phyloP scores from a whole-genome alignment of 2,329 filamentous ascomycete genomes.

The Arthroderma sp. region DNA sequence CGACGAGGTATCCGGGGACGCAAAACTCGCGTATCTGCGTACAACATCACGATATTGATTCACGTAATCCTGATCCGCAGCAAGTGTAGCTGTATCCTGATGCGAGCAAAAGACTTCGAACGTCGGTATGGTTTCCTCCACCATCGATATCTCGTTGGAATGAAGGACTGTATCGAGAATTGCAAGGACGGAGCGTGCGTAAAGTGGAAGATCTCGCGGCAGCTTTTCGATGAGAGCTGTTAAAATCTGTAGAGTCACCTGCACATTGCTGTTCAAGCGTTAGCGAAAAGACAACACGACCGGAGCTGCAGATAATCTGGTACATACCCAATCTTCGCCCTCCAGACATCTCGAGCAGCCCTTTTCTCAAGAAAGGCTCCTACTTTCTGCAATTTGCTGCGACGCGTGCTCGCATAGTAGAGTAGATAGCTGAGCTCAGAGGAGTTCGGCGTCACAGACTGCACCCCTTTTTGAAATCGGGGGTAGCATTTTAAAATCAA shows the following conservation, averaged over 20 bases:
- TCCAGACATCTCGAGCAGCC: constrained; percentile 82
- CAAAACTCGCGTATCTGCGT: constrained; percentile 63
- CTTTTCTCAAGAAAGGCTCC: constrained; percentile 90
- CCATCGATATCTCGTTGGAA: constrained; percentile 80
- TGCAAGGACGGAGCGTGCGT: constrained; percentile 70
- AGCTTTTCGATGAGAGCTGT: constrained; percentile 86
- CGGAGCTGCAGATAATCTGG: constrained; percentile 2
- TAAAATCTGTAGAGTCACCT: constrained; percentile 87
- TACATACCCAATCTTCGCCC: constrained; percentile 68
- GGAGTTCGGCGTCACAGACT: constrained; percentile 89
- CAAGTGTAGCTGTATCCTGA: constrained; percentile 72
- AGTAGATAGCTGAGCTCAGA: constrained; percentile 94
- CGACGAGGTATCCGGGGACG: constrained; percentile 44
- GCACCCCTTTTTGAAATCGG: constrained; percentile 74
- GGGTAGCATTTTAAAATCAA: constrained; percentile 94
- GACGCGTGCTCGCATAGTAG: constrained; percentile 88
- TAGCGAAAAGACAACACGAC: constrained; percentile 2
- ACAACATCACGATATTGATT: constrained; percentile 73
- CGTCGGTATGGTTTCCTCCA: constrained; percentile 75
- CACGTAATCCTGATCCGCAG: constrained; percentile 73
- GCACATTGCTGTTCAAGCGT: constrained; percentile 55
- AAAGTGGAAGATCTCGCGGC: constrained; percentile 77
- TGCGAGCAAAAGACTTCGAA: constrained; percentile 82
- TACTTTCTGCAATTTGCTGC: constrained; percentile 93
- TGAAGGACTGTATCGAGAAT: constrained; percentile 71